These are phyloP conservation scores for Herpotrichia juniperi DNA, from an alignment of 2,329 filamentous ascomycete genomes.

Conservation along the genomic window DNA sequence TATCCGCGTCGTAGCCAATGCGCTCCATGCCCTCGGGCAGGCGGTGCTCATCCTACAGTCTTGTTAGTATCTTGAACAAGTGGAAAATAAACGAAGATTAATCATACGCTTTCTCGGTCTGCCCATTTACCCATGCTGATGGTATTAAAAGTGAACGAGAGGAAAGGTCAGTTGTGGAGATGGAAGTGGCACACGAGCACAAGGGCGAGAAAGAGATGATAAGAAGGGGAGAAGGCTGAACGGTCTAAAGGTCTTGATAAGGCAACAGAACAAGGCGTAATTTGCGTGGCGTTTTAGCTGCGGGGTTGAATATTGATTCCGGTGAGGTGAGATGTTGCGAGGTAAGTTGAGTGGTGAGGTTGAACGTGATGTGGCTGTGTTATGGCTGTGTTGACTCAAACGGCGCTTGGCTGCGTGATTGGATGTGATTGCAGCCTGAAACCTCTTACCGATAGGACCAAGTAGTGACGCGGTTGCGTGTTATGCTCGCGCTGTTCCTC, in stretches of 20 bases:
- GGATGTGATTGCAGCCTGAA: background rate
- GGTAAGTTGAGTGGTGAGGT: background rate
- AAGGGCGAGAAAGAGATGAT: background rate
- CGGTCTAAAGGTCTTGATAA: background rate
- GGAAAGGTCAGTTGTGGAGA: too few species aligned
- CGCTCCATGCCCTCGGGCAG: conserved; percentile 62
- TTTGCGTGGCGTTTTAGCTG: too few species aligned
- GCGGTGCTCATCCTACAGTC: conserved; percentile 54
- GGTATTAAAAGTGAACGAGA: background rate
- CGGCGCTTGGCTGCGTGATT: background rate
- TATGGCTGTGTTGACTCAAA: background rate
- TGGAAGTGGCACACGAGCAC: too few species aligned
- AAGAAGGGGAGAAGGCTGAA: background rate
- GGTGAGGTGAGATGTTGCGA: background rate
- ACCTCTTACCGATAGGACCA: too few species aligned
- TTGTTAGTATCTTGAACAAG: conserved; percentile 3
- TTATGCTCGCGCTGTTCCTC: too few species aligned
- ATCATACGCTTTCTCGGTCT: conserved; percentile 29
- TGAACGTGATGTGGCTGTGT: background rate
- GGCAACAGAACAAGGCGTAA: background rate
- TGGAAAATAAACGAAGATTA: background rate
- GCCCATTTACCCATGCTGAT: conserved; percentile 31
- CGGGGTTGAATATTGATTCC: background rate
- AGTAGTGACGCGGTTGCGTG: too few species aligned
- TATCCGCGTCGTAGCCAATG: conserved; percentile 63